Evolutionary conservation across 495 filamentous ascomycete species (phyloP).

Genomic region (Lasiosphaeris hirsuta): DNA sequence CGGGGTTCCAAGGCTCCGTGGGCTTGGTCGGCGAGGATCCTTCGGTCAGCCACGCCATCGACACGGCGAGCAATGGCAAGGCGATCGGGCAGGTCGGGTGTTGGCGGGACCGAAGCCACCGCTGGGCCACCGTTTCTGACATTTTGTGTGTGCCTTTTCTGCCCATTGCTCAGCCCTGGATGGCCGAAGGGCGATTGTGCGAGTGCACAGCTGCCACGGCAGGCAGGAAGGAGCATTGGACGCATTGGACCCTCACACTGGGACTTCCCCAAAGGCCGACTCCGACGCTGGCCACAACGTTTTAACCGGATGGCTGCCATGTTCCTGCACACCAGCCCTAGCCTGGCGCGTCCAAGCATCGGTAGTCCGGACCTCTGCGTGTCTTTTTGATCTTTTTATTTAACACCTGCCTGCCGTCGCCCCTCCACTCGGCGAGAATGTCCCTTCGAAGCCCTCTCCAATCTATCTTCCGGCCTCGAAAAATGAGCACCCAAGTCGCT

Average conservation of each 20-base stretch:
- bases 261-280: slow-evolving; percentile 33
- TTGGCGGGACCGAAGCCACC: slow-evolving; percentile 5
- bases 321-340: neutral
- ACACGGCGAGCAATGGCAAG: neutral
- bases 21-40: neutral
- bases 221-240: too few species aligned
- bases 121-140: neutral
- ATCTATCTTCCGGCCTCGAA: slow-evolving; percentile 16
- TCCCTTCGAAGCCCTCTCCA: slow-evolving; percentile 14
- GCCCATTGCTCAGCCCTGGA: slow-evolving; percentile 20
- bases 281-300: slow-evolving; percentile 18
- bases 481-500: slow-evolving; percentile 28
- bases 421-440: slow-evolving; percentile 4
- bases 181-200: neutral
- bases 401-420: slow-evolving; percentile 3
- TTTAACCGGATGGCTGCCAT: slow-evolving; percentile 14
- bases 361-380: slow-evolving; percentile 26
- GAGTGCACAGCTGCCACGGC: too few species aligned
- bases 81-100: slow-evolving; percentile 5
- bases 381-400: slow-evolving; percentile 3
- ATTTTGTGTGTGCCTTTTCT: neutral
- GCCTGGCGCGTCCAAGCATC: slow-evolving; percentile 13
- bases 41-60: neutral
- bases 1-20: neutral
- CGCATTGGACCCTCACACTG: slow-evolving; percentile 8